phyloP scores from a whole-genome alignment of 108 stramenopile species.

The Fistulifera solaris region DNA sequence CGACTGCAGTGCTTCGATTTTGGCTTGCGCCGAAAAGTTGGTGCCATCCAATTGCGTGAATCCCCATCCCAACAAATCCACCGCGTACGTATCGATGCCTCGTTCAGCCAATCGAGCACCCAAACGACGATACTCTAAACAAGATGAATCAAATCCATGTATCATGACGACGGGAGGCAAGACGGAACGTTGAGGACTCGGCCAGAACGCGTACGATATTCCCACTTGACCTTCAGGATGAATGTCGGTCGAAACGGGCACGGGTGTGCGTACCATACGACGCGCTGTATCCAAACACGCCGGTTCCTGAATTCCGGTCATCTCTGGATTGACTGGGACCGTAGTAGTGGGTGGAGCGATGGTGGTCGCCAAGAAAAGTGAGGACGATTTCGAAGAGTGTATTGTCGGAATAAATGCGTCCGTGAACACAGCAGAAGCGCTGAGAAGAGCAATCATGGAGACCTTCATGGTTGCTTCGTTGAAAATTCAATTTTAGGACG shows the following conservation, averaged over 20 bases:
- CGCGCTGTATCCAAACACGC: conserved; percentile 52
- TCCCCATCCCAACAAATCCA: conserved; percentile 95
- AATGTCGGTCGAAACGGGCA: conserved; percentile 54
- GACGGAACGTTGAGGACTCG: conserved; percentile 10
- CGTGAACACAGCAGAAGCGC: not conserved
- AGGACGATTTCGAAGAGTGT: not conserved
- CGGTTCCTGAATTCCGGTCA: conserved; percentile 34
- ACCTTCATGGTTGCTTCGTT: not conserved
- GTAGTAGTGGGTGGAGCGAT: conserved; percentile 7
- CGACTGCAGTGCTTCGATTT: conserved; percentile 65
- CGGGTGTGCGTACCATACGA: conserved; percentile 54
- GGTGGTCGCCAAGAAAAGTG: conserved; percentile 15
- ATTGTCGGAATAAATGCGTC: not conserved
- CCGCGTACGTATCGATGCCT: conserved; percentile 76
- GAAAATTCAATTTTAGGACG: too few species aligned
- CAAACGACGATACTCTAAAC: conserved; percentile 77
- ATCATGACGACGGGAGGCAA: conserved; percentile 44
- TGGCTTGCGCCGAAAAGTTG: conserved; percentile 80
- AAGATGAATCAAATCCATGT: conserved; percentile 91
- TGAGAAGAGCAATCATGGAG: not conserved
- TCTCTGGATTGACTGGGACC: conserved; percentile 41
- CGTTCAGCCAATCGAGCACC: conserved; percentile 55
- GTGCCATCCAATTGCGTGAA: conserved; percentile 65
- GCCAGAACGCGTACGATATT: conserved; percentile 69
- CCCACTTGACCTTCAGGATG: conserved; percentile 43